These are phyloP conservation scores for Heritiera fomes DNA, from an alignment of 345 rosid genomes.

Conservation along the genomic window DNA sequence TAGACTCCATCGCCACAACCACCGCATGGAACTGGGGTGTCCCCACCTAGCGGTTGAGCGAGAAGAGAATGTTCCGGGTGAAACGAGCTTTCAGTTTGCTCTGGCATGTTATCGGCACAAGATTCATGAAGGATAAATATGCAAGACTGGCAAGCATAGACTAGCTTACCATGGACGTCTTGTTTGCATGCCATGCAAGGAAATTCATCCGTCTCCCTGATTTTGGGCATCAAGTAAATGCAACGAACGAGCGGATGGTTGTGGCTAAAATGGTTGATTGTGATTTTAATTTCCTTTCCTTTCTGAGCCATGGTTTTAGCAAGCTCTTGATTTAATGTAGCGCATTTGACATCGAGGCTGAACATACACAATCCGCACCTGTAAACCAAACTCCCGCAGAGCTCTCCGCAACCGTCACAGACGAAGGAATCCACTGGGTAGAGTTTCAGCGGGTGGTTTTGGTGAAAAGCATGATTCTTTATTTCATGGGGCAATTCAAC, in stretches of 20 bases:
- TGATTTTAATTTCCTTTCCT: neutral
- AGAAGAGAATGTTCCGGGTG: neutral
- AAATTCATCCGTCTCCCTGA: neutral
- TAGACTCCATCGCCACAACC: too few relatives aligned
- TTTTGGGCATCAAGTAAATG: too few relatives aligned
- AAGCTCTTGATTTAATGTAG: neutral
- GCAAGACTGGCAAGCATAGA: neutral
- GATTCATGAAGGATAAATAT: neutral
- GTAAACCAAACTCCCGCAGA: neutral
- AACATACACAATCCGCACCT: neutral
- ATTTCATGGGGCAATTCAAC: neutral
- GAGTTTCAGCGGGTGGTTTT: neutral
- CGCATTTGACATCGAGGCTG: neutral
- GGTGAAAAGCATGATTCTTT: neutral
- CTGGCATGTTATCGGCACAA: neutral
- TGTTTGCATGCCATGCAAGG: neutral
- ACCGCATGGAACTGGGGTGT: too few relatives aligned
- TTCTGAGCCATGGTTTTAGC: too few relatives aligned
- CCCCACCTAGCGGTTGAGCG: too few relatives aligned
- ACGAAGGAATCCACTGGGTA: neutral
- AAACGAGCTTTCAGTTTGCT: neutral
- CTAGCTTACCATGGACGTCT: neutral
- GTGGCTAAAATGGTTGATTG: constrained; percentile 1
- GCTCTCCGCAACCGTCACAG: neutral
- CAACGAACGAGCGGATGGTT: neutral